A percentile compares a stretch with the other conserved stretches of the same genome.
phyloP scores from a whole-genome alignment of 352 stramenopile genomes.

The Pythium folliculosum region DNA sequence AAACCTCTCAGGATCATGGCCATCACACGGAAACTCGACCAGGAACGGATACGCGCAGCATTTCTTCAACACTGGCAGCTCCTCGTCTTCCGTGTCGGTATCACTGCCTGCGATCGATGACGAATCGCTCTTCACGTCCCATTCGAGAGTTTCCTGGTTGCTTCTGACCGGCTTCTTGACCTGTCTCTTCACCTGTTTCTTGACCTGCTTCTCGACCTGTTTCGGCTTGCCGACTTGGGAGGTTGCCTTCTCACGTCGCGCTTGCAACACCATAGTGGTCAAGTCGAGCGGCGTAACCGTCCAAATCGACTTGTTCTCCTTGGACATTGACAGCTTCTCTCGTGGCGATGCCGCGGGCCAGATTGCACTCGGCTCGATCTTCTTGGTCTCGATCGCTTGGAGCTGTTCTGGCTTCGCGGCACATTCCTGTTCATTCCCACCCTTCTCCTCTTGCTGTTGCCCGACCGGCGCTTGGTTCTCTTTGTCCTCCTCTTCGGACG shows the following conservation, averaged over 20 bases:
- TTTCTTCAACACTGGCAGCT: conserved; percentile 7
- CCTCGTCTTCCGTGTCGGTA: conserved; percentile 22
- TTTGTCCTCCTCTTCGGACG: neutral
- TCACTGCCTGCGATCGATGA: conserved; percentile 6
- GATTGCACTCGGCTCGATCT: neutral
- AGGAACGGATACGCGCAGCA: conserved; percentile 9
- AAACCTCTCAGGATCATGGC: conserved; percentile 1
- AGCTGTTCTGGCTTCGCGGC: neutral
- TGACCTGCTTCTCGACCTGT: too few relatives aligned
- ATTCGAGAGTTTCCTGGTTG: conserved; percentile 13
- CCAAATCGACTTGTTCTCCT: conserved; percentile 21
- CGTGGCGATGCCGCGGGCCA: neutral
- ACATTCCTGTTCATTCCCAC: neutral
- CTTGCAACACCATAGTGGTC: conserved; percentile 11
- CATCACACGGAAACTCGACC: conserved; percentile 12
- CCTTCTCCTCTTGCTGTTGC: neutral
- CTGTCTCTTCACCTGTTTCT: neutral
- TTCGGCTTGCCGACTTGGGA: neutral
- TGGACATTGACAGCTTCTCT: neutral
- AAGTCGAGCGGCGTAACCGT: conserved; percentile 13
- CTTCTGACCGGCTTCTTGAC: neutral
- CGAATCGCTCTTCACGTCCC: neutral
- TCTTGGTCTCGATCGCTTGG: neutral
- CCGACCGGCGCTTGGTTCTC: neutral
- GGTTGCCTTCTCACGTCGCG: neutral